These are phyloP conservation scores for Talaromyces sp. DNA, from an alignment of 2,329 filamentous ascomycete species.

Conservation along the genomic window DNA sequence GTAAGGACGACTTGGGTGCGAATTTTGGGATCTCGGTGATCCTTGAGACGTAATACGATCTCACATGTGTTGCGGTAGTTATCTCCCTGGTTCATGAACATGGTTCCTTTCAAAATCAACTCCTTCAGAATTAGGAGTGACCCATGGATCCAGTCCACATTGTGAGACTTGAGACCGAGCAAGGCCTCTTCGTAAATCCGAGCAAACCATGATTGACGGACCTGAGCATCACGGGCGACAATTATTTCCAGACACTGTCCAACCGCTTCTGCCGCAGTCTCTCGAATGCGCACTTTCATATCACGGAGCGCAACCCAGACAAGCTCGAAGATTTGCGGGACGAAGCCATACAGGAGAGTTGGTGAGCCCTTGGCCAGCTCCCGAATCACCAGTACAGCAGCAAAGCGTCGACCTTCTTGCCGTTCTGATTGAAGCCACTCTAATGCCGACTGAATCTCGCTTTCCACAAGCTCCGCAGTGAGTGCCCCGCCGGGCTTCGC, in stretches of 20 bases:
- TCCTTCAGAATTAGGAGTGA: constrained; percentile 91
- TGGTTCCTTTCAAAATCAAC: constrained; percentile 88
- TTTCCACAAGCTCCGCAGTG: constrained; percentile 93
- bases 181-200: constrained; percentile 88
- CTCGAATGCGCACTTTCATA: constrained; percentile 84
- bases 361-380: constrained; percentile 92
- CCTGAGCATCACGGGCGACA: constrained; percentile 82
- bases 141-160: constrained; percentile 89
- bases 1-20: constrained; percentile 86
- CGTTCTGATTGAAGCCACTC: constrained; percentile 97
- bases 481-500: constrained; percentile 90
- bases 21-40: constrained; percentile 86
- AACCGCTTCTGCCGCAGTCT: constrained; percentile 88
- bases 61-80: constrained; percentile 92
- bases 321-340: constrained; percentile 91
- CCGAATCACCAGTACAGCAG: constrained; percentile 84
- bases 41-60: constrained; percentile 87
- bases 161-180: constrained; percentile 75
- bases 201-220: constrained; percentile 84
- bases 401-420: constrained; percentile 89
- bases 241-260: constrained; percentile 97
- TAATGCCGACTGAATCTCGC: constrained; percentile 91
- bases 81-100: constrained; percentile 87
- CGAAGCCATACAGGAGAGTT: constrained; percentile 92
- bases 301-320: constrained; percentile 95